Evolutionary conservation across 352 stramenopile species (phyloP).

Genomic region (Phytophthora syringae): DNA sequence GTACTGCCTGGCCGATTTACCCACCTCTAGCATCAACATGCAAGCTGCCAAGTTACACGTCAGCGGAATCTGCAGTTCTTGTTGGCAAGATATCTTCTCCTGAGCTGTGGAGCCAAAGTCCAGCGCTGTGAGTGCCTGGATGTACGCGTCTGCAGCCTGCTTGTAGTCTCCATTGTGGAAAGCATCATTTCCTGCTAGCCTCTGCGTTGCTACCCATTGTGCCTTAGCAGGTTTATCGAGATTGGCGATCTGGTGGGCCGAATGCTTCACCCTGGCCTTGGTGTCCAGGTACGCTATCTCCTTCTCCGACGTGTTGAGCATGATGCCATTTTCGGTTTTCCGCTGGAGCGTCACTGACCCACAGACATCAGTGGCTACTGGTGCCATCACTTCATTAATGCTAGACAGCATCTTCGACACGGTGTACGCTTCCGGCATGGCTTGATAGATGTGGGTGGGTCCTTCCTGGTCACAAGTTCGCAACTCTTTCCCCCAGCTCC

Average conservation of each 20-base stretch:
- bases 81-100: slow-evolving; percentile 53
- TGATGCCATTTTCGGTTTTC: slow-evolving; percentile 79
- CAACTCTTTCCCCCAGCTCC: neutral
- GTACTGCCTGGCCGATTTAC: slow-evolving; percentile 17
- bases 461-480: neutral
- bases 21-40: slow-evolving; percentile 74
- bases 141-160: slow-evolving; percentile 66
- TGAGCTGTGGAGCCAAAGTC: slow-evolving; percentile 55
- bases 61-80: slow-evolving; percentile 64
- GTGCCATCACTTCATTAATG: slow-evolving; percentile 84
- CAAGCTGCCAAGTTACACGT: slow-evolving; percentile 84
- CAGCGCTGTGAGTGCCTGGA: slow-evolving; percentile 72
- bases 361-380: slow-evolving; percentile 52
- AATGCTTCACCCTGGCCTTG: slow-evolving; percentile 78
- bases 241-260: slow-evolving; percentile 56
- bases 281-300: slow-evolving; percentile 83
- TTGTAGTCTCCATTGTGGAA: slow-evolving; percentile 55
- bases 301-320: slow-evolving; percentile 75
- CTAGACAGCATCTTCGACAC: slow-evolving; percentile 86
- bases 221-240: slow-evolving; percentile 43
- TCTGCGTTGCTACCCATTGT: slow-evolving; percentile 55
- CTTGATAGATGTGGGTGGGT: neutral
- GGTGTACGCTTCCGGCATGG: slow-evolving; percentile 72
- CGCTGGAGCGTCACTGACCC: slow-evolving; percentile 71
- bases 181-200: slow-evolving; percentile 54